Conservation (phyloP, 139 green algal species). For the Picochlorum sp. region DNA sequence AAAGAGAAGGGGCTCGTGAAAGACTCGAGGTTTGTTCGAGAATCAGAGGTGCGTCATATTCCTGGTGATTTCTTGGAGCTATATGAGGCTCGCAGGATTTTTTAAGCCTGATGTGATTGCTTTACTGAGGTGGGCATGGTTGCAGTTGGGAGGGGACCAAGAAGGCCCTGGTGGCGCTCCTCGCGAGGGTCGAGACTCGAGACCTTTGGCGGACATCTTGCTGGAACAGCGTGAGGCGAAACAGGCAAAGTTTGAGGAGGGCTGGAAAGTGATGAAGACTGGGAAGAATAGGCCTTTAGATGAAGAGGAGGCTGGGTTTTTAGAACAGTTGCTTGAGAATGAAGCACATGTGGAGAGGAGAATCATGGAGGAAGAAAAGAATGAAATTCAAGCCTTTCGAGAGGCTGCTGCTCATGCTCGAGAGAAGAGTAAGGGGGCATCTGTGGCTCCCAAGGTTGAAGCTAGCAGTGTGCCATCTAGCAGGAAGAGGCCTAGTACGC, state of each 20-base stretch:
- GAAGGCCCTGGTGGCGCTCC: not conserved
- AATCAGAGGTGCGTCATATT: constrained; percentile 32
- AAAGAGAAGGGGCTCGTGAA: constrained; percentile 35
- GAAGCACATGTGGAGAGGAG: constrained; percentile 20
- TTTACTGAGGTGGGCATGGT: not conserved
- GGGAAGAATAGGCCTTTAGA: constrained; percentile 78
- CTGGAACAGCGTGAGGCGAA: constrained; percentile 64
- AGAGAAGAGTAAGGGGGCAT: not conserved
- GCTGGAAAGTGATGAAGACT: constrained; percentile 75
- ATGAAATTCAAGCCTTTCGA: constrained; percentile 53
- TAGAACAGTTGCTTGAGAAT: constrained; percentile 38
- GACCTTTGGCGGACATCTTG: constrained; percentile 58
- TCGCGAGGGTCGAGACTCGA: constrained; percentile 9
- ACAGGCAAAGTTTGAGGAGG: constrained; percentile 60
- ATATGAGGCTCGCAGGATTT: not conserved
- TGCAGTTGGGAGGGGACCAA: not conserved
- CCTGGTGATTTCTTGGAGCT: not conserved
- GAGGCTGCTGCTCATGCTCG: constrained; percentile 10
- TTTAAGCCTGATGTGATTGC: not conserved
- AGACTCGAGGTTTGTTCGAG: constrained; percentile 60
- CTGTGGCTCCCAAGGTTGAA: not conserved
- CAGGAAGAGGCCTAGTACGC: not conserved
- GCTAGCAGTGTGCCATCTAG: not conserved
- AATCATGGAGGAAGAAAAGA: constrained; percentile 31
- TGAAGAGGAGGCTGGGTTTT: constrained; percentile 71